Evolutionary conservation across 2,329 filamentous ascomycete species (phyloP), one percentile per base, ranked within the genome.

Genomic region (Chrysoporthe puriensis): DNA sequence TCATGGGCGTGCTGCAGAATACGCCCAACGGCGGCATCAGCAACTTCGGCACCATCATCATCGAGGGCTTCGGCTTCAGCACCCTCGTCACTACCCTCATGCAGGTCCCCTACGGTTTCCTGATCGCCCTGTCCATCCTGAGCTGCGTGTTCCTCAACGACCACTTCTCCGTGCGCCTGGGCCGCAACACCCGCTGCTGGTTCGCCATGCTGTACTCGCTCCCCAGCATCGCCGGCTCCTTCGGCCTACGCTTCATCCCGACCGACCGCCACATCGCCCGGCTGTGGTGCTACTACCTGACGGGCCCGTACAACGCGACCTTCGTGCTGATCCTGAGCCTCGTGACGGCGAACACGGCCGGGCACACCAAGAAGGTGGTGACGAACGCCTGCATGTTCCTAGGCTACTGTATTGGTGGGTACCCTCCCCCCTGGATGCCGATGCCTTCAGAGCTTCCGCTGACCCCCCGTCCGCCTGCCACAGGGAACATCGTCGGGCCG

Each of bases 401-500:
- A 9, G 63, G 59, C 21, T 59, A 52, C 34, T n/a, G 59, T 44
- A 26, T 73, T 68, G 63, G 75, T 75, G 63, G 66, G 48, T 62
- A 11, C 48, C 2, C 64, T 64, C 72, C 70, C 73, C 71, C 6
- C 36, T 5, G 4, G 1, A 9, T 9, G 36, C 9, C 36, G 36
- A 7, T 40, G 36, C 36, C 9, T 26, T 26, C 26, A 26, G 26
- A 26, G 26, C 26, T 26, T 26, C 26, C 26, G 36, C 36, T 40
- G 36, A 40, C 6, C 36, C 36, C 36, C 36, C 36, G 36, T 9
- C 36, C 6, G 36, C 36, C 36, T 9, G 36, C 36, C 54, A 78
- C 82, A 0, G 88, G 88, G 0, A 90, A 90, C 72, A 85, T 88
- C 8, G 83, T 87, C 46, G 87, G 85, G 0, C 86, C 87, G 0